Evolutionary conservation across 306 rosid species (phyloP).

Genomic region (Pyrus communis): DNA sequence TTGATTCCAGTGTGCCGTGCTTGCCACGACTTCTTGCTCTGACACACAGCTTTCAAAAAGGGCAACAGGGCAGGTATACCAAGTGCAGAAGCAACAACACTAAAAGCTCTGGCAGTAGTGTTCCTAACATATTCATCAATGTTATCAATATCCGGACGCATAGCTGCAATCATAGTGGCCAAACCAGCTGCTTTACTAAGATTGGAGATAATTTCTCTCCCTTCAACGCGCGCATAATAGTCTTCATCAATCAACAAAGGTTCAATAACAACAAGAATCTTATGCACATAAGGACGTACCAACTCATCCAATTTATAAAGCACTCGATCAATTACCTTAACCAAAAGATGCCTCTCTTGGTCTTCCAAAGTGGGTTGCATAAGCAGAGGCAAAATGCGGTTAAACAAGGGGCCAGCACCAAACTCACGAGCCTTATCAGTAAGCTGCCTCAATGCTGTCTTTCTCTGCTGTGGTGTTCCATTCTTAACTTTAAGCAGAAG

Average conservation of each 20-base stretch:
- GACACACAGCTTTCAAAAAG: slow-evolving; percentile 91
- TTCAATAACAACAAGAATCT: slow-evolving; percentile 94
- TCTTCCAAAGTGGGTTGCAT: slow-evolving; percentile 81
- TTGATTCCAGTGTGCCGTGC: slow-evolving; percentile 96
- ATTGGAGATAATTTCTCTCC: slow-evolving; percentile 90
- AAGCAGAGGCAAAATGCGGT: slow-evolving; percentile 64
- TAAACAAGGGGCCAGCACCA: slow-evolving; percentile 74
- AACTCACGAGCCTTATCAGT: slow-evolving; percentile 73
- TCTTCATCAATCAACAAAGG: slow-evolving; percentile 94
- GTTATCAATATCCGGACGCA: slow-evolving; percentile 97
- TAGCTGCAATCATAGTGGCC: slow-evolving; percentile 98
- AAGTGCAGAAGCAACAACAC: slow-evolving; percentile 94
- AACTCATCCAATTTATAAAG: slow-evolving; percentile 90
- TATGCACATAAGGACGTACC: slow-evolving; percentile 92
- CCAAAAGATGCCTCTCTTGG: slow-evolving; percentile 77
- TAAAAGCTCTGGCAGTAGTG: slow-evolving; percentile 91
- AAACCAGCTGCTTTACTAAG: slow-evolving; percentile 97
- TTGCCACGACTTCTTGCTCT: slow-evolving; percentile 97
- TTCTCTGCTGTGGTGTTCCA: slow-evolving; percentile 71
- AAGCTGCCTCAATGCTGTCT: slow-evolving; percentile 67
- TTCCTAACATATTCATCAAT: slow-evolving; percentile 91
- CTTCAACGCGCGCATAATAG: slow-evolving; percentile 93
- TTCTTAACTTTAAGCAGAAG: slow-evolving; percentile 72
- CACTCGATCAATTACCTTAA: slow-evolving; percentile 80
- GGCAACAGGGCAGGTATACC: slow-evolving; percentile 94